phyloP scores from a whole-genome alignment of 495 filamentous ascomycete genomes.

The Penicillium pulvis region DNA sequence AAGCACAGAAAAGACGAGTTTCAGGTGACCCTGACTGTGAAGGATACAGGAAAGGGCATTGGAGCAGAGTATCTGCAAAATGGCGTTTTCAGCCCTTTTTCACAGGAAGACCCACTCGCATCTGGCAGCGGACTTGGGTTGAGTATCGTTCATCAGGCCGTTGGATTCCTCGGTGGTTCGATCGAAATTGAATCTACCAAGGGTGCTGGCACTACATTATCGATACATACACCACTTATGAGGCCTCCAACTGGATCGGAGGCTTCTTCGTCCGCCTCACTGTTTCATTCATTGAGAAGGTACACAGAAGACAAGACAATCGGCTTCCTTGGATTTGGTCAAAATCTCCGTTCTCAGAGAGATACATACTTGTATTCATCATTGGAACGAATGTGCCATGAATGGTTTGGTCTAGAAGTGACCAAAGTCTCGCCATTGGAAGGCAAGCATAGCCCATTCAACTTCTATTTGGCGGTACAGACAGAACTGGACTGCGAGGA shows the following conservation, averaged over 20 bases:
- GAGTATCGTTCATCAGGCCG: conserved; percentile 42
- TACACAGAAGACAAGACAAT: conserved; percentile 8
- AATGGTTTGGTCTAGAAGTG: conserved; percentile 17
- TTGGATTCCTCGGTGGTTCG: conserved; percentile 27
- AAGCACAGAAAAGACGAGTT: conserved; percentile 37
- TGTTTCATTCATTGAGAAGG: conserved; percentile 4
- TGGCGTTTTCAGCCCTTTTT: conserved; percentile 67
- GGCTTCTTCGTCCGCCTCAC: conserved; percentile 9
- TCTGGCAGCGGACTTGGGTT: conserved; percentile 71
- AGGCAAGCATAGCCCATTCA: background rate
- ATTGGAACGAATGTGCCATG: conserved; percentile 14
- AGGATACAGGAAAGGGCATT: conserved; percentile 70
- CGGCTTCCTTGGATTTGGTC: conserved; percentile 9
- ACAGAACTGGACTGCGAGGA: conserved; percentile 10
- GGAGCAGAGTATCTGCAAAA: conserved; percentile 54
- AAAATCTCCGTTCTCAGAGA: background rate
- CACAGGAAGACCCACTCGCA: conserved; percentile 65
- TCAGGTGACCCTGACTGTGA: conserved; percentile 49
- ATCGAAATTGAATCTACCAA: conserved; percentile 31
- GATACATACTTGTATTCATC: conserved; percentile 14
- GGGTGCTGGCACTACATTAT: conserved; percentile 54
- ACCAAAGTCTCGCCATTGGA: conserved; percentile 4
- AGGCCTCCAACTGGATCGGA: conserved; percentile 24
- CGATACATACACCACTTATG: conserved; percentile 43
- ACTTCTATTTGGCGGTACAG: conserved; percentile 5